These are phyloP conservation scores for Venturia effusa DNA, from an alignment of 2,329 filamentous ascomycete genomes.

Conservation along the genomic window DNA sequence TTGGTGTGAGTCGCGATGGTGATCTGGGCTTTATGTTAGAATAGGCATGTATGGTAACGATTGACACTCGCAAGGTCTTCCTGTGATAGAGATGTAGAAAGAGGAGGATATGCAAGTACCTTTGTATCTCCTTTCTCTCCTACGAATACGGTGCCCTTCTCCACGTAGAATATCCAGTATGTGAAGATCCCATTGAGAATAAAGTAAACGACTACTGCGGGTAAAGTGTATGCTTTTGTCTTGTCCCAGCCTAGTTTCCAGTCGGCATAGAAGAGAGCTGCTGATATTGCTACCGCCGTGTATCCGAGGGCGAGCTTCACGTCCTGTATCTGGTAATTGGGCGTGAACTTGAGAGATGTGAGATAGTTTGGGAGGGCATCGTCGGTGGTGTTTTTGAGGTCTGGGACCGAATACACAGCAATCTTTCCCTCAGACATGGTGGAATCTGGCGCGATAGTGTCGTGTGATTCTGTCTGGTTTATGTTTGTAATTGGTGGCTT, in stretches of 20 bases:
- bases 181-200: conserved; percentile 68
- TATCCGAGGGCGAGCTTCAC: conserved; percentile 78
- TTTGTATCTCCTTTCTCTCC: conserved; percentile 60
- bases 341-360: conserved; percentile 72
- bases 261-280: conserved; percentile 80
- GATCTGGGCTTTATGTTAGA: conserved; percentile 41
- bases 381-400: conserved; percentile 93
- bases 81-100: background rate
- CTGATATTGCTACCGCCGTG: conserved; percentile 66
- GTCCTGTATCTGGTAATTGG: conserved; percentile 71
- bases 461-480: background rate
- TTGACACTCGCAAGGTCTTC: background rate
- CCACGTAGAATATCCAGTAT: conserved; percentile 74
- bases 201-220: conserved; percentile 70
- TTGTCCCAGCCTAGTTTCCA: conserved; percentile 81
- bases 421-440: conserved; percentile 6
- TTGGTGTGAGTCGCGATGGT: conserved; percentile 54
- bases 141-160: conserved; percentile 72
- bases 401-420: conserved; percentile 57
- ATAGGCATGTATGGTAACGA: no score
- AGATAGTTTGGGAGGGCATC: conserved; percentile 92
- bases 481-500: background rate
- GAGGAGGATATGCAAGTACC: conserved; percentile 27
- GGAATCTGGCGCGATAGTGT: background rate
- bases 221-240: conserved; percentile 71